These are phyloP conservation scores for Leishmania martiniquensis DNA, from an alignment of 208 protist species.

Conservation along the genomic window DNA sequence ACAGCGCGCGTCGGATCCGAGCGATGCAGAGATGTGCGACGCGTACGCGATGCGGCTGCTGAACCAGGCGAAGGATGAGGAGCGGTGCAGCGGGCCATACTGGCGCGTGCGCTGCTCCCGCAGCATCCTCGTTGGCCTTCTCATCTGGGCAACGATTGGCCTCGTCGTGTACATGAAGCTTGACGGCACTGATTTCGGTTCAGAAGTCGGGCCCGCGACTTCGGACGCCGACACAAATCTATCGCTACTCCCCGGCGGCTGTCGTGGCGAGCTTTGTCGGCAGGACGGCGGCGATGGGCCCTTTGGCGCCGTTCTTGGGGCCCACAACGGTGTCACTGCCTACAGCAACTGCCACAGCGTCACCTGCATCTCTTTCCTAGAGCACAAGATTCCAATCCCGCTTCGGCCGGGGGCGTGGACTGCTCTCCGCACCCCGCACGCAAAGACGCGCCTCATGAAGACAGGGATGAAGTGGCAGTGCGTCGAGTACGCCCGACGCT, in stretches of 20 bases:
- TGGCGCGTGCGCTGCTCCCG: conserved; percentile 20
- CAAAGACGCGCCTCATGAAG: conserved; percentile 19
- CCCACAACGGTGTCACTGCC: conserved; percentile 45
- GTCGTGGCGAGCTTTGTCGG: conserved; percentile 17
- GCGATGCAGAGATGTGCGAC: conserved; percentile 13
- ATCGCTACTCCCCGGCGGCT: conserved; percentile 18
- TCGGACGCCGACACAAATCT: neutral
- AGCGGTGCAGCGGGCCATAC: neutral
- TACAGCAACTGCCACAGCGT: conserved; percentile 75
- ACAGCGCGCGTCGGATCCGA: neutral
- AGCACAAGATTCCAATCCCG: conserved; percentile 26
- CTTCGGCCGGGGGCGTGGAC: conserved; percentile 3
- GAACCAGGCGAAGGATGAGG: conserved; percentile 4
- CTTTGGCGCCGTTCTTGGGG: conserved; percentile 66
- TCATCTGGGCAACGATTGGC: conserved; percentile 26
- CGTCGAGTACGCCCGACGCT: conserved; percentile 87
- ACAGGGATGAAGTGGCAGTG: conserved; percentile 88
- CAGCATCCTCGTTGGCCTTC: conserved; percentile 16
- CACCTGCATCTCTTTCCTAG: conserved; percentile 36
- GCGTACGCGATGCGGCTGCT: conserved; percentile 11
- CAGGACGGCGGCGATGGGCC: conserved; percentile 24
- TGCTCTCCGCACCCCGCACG: neutral
- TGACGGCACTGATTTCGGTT: neutral
- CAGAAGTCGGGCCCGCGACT: neutral
- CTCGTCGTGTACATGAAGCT: conserved; percentile 18